Evolutionary conservation across 495 filamentous ascomycete species (phyloP).

Genomic region (Neurospora sp.): DNA sequence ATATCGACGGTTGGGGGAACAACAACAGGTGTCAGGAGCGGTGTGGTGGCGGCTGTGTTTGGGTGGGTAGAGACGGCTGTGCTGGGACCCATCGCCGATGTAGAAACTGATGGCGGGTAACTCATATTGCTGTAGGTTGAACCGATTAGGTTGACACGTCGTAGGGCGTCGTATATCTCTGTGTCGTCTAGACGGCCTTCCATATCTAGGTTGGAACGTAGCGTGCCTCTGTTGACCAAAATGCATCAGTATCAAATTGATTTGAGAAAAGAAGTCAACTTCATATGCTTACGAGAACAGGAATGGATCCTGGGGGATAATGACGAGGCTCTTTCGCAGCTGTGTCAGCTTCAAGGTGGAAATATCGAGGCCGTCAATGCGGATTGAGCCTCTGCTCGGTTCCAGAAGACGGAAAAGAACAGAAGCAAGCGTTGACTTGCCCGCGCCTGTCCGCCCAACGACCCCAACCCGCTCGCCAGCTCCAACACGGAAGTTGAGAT

Average conservation of each 20-base stretch:
- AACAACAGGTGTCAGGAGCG: not conserved
- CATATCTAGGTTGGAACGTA: conserved; percentile 42
- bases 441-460: conserved; percentile 40
- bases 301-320: conserved; percentile 48
- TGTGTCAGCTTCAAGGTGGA: conserved; percentile 34
- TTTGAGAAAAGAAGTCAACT: not conserved
- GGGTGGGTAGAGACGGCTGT: not conserved
- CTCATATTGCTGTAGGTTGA: not conserved
- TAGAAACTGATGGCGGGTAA: not conserved
- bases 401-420: conserved; percentile 43
- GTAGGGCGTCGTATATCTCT: conserved; percentile 6
- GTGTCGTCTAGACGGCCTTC: conserved; percentile 46
- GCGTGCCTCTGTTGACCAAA: conserved; percentile 25
- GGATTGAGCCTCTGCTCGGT: conserved; percentile 29
- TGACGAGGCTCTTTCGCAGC: conserved; percentile 38
- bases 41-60: not conserved
- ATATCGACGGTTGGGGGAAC: not conserved
- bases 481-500: conserved; percentile 30
- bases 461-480: conserved; percentile 36
- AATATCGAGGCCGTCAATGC: conserved; percentile 43
- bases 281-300: conserved; percentile 27
- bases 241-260: not conserved
- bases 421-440: conserved; percentile 34
- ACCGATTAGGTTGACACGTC: conserved; percentile 13
- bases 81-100: not conserved